phyloP scores from a whole-genome alignment of 768 basidiomycete species.

The Tricholomella constricta region DNA sequence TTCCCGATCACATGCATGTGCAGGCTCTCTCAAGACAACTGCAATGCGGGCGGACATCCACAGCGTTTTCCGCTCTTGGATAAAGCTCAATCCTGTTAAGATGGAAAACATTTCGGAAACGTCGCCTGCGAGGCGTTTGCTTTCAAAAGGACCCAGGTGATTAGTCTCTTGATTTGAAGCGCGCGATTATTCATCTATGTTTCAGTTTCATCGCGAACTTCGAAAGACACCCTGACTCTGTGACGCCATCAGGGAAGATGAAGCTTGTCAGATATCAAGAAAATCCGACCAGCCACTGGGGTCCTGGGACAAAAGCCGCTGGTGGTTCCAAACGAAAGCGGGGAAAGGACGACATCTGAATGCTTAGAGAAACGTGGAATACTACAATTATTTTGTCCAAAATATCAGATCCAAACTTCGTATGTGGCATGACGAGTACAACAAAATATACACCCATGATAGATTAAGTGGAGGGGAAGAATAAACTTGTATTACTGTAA shows the following conservation, averaged over 20 bases:
- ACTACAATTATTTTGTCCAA: not conserved
- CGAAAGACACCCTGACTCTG: slow-evolving; percentile 65
- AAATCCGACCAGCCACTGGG: slow-evolving; percentile 94
- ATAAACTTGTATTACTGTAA: slow-evolving; percentile 12
- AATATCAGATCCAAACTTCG: not conserved
- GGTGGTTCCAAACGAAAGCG: slow-evolving; percentile 45
- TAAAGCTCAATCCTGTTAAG: slow-evolving; percentile 79
- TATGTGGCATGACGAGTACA: slow-evolving; percentile 4
- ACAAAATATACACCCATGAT: slow-evolving; percentile 9
- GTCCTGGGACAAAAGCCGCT: slow-evolving; percentile 71
- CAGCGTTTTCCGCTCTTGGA: slow-evolving; percentile 85
- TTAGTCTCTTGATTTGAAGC: slow-evolving; percentile 19
- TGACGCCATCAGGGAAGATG: slow-evolving; percentile 60
- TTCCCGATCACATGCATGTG: slow-evolving; percentile 87
- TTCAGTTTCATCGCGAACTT: slow-evolving; percentile 71
- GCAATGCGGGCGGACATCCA: slow-evolving; percentile 72
- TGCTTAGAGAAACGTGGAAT: not conserved
- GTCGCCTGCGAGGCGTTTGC: slow-evolving; percentile 68
- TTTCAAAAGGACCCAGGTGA: slow-evolving; percentile 71
- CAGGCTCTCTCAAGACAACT: slow-evolving; percentile 91
- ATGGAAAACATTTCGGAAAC: slow-evolving; percentile 77
- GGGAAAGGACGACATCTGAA: slow-evolving; percentile 23
- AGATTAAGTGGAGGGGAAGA: slow-evolving; percentile 1
- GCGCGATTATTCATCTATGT: not conserved
- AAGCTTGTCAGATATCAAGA: slow-evolving; percentile 88